Evolutionary conservation across 208 protist species (phyloP).

Genomic region (Leishmania aethiopica): DNA sequence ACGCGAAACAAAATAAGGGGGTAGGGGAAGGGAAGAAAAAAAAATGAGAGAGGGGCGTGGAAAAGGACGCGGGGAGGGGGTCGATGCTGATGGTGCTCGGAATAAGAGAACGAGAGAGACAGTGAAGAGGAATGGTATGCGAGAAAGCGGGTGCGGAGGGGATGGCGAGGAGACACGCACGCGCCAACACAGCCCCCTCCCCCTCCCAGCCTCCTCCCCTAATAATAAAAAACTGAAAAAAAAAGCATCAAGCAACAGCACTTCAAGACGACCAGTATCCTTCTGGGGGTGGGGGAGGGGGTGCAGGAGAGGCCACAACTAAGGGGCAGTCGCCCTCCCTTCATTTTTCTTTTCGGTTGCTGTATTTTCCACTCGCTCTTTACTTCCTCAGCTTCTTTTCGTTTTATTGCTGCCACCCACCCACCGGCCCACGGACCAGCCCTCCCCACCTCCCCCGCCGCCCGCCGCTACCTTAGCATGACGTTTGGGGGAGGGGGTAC

Average conservation of each 20-base stretch:
- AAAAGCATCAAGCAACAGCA: background rate
- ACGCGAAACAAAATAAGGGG: background rate
- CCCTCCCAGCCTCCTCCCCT: background rate
- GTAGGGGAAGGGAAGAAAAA: background rate
- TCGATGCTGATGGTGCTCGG: background rate
- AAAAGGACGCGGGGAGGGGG: background rate
- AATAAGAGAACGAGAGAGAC: background rate
- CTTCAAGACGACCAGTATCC: background rate
- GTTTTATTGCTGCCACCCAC: background rate
- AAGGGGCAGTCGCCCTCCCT: too few relatives aligned
- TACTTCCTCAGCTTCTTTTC: background rate
- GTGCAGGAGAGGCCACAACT: background rate
- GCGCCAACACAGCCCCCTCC: constrained; percentile 14
- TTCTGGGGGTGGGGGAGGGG: too few relatives aligned
- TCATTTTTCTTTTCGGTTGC: too few relatives aligned
- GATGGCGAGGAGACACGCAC: constrained; percentile 7
- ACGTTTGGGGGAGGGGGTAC: background rate
- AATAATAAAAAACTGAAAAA: constrained; percentile 1
- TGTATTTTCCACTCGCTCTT: background rate
- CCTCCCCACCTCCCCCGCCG: background rate
- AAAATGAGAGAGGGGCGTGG: background rate
- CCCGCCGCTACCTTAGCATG: background rate
- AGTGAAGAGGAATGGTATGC: background rate
- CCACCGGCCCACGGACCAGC: too few relatives aligned
- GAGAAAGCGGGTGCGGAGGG: background rate